Base-by-base conservation (phyloP, 2,329 filamentous ascomycete genomes). In the Colletotrichum shisoi region DNA sequence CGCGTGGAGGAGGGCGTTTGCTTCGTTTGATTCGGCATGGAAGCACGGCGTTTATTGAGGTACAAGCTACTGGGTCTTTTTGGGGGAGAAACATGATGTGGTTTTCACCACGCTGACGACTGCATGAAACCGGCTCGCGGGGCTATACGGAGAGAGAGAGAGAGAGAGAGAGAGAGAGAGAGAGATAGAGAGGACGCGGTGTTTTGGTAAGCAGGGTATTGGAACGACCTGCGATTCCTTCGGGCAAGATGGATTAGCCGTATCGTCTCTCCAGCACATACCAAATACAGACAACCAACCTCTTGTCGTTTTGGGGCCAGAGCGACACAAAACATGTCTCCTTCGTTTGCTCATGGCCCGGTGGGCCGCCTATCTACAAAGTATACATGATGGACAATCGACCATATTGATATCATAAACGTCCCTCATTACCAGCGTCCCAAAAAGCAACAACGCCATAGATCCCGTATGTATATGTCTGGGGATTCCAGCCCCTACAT, bases 11-110 rank as follows among this genome's bases (percentile, higher is more conserved):
- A n/a, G 37, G 34, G 63, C 21, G 42, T 57, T 53, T 48, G 24
- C 70, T 72, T 72, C 76, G 40, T 52, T 59, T 62, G 21, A 9
- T 37, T 57, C 37, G 46, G 67, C 57, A 62, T 62, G 67, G 51
- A 39, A 51, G n/a, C n/a, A 54, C 27, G 52, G 63, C 63, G 67
- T 57, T 67, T 54, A 48, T 19, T 53, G 31, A 53, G 31, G 6
- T 37, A 37, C 31, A 51, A 39, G 13, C 15, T 11, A 53, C 49
- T 15, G 57, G 37, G 27, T 42, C 37, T 27, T 48, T 46, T 31
- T 31, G 27, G 27, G 27, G 52, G 46, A 45, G 40, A 53, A 27
- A 53, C 44, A 54, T 54, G 37, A 62, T 59, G 44, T 11, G 34
- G 40, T n/a, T 31, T 64, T 57, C 13, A 65, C 27, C 31, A 39